phyloP scores from a whole-genome alignment of 2,329 filamentous ascomycete species.

The Penicillium sp. region DNA sequence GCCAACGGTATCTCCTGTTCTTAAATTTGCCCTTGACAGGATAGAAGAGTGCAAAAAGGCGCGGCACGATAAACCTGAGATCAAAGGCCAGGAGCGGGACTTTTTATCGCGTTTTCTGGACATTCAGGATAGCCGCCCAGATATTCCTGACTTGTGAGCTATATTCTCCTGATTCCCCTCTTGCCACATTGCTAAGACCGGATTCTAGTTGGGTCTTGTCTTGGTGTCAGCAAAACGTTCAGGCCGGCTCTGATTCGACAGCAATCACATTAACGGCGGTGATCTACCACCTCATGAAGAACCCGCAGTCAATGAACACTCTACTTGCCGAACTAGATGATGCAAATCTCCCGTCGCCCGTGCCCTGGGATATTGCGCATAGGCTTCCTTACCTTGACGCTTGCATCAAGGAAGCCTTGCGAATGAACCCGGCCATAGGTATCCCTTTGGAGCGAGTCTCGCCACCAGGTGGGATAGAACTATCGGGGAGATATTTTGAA shows the following conservation, averaged over 20 bases:
- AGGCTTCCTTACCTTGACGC: conserved; percentile 16
- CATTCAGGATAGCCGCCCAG: conserved; percentile 7
- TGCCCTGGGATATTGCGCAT: conserved; percentile 13
- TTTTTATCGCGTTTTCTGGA: conserved; percentile 16
- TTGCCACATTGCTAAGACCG: neutral
- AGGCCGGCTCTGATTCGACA: conserved; percentile 15
- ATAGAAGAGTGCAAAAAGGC: conserved; percentile 9
- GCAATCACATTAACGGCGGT: conserved; percentile 13
- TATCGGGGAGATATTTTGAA: conserved; percentile 27
- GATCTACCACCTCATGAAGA: conserved; percentile 12
- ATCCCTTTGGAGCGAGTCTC: conserved; percentile 17
- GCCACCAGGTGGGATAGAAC: conserved; percentile 5
- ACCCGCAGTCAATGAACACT: conserved; percentile 6
- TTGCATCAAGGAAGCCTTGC: conserved; percentile 20
- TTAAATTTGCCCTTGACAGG: conserved; percentile 14
- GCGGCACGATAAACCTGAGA: conserved; percentile 9
- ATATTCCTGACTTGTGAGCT: conserved; percentile 17
- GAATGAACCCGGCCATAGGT: conserved; percentile 13
- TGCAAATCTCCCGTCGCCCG: conserved; percentile 12
- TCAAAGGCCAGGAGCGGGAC: conserved; percentile 8
- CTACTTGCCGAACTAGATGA: conserved; percentile 9
- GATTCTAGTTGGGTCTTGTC: conserved; percentile 15
- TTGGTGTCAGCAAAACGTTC: conserved; percentile 16
- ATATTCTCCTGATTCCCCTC: neutral
- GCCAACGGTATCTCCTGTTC: conserved; percentile 9